phyloP scores from a whole-genome alignment of 805 yeast genomes.

The Hagleromyces aurorensis region DNA sequence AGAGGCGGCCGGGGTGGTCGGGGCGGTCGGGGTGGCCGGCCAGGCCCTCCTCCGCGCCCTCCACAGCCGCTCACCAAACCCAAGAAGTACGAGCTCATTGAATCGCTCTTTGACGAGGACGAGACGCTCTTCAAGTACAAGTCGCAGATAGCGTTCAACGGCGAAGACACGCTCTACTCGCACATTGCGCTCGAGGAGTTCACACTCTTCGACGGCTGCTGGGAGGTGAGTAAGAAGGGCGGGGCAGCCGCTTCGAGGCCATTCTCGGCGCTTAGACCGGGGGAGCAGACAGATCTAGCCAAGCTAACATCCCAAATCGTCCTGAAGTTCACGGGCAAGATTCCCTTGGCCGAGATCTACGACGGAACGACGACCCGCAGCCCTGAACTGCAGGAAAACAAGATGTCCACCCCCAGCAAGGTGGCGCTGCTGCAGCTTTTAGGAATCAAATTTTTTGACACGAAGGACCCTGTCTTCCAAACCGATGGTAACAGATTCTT shows the following conservation, averaged over 20 bases:
- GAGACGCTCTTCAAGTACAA: slow-evolving; percentile 15
- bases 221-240: slow-evolving; percentile 17
- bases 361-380: slow-evolving; percentile 11
- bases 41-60: slow-evolving; percentile 4
- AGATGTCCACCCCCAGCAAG: slow-evolving; percentile 16
- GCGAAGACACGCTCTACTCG: slow-evolving; percentile 20
- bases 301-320: slow-evolving; percentile 13
- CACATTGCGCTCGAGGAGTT: slow-evolving; percentile 20
- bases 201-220: slow-evolving; percentile 19
- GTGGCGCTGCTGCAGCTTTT: slow-evolving; percentile 12
- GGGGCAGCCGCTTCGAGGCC: background rate
- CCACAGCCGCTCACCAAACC: slow-evolving; percentile 14
- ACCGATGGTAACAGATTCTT: slow-evolving; percentile 19
- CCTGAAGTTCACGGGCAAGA: slow-evolving; percentile 14
- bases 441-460: slow-evolving; percentile 15
- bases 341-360: slow-evolving; percentile 15
- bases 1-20: no score
- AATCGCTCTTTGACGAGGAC: slow-evolving; percentile 17
- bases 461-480: slow-evolving; percentile 14
- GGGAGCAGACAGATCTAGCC: slow-evolving; percentile 1
- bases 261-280: background rate
- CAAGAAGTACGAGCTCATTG: slow-evolving; percentile 15
- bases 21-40: slow-evolving; percentile 1
- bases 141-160: slow-evolving; percentile 18
- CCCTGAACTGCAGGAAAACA: slow-evolving; percentile 16